Conservation (phyloP, 208 protist species). For the Crithidia sp. region DNA sequence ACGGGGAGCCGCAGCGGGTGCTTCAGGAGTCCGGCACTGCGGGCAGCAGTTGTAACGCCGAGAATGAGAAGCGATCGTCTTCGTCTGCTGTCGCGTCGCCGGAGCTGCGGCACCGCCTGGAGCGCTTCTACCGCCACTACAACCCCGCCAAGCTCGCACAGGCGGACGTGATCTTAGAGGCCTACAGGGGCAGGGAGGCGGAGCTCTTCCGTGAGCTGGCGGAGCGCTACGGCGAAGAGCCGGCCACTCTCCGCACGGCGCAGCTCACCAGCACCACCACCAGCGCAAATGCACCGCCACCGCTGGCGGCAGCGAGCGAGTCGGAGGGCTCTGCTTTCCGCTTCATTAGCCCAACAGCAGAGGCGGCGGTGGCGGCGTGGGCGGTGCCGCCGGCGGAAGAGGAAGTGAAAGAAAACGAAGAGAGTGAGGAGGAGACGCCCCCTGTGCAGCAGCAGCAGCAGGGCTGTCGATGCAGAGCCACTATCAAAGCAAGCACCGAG, state of each 20-base stretch:
- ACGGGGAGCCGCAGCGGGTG: neutral
- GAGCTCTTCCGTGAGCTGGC: slow-evolving; percentile 54
- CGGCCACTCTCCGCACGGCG: neutral
- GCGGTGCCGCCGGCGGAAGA: neutral
- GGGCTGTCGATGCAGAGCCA: neutral
- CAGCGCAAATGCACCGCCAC: too few species aligned
- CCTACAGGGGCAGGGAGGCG: slow-evolving; percentile 40
- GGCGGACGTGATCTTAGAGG: slow-evolving; percentile 40
- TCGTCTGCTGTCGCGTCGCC: neutral
- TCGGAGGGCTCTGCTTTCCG: slow-evolving; percentile 24
- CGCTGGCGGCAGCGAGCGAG: slow-evolving; percentile 9
- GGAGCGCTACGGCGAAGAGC: slow-evolving; percentile 46
- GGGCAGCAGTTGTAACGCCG: neutral
- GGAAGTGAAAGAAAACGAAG: neutral
- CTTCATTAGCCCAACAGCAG: slow-evolving; percentile 20
- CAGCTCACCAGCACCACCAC: neutral
- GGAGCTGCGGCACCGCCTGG: slow-evolving; percentile 27
- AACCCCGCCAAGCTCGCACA: slow-evolving; percentile 43
- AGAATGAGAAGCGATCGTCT: neutral
- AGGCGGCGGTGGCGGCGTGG: slow-evolving; percentile 4
- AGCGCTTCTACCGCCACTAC: slow-evolving; percentile 53
- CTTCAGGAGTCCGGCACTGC: neutral
- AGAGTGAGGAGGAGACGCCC: too few species aligned
- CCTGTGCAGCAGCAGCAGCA: neutral
- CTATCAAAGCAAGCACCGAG: neutral